These are phyloP conservation scores for Trichomonas tenax DNA, from an alignment of 208 protist species.

Conservation along the genomic window DNA sequence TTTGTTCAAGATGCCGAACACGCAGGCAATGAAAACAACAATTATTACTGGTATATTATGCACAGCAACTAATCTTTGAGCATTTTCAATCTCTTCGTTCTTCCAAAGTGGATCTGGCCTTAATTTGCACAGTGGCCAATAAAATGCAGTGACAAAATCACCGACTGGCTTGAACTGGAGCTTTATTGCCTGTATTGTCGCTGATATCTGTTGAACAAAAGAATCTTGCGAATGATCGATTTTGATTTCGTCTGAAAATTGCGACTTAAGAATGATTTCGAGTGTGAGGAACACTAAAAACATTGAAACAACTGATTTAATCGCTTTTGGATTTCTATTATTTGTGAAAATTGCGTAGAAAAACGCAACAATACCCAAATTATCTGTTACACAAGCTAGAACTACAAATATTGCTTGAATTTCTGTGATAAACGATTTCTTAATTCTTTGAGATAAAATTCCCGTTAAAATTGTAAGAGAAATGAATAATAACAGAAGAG, in stretches of 20 bases:
- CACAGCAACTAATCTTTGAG: neutral
- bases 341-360: neutral
- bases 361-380: neutral
- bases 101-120: neutral
- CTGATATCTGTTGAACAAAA: neutral
- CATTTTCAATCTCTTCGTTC: neutral
- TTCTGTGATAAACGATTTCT: neutral
- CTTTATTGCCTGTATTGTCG: neutral
- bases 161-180: neutral
- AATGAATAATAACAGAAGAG: neutral
- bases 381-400: neutral
- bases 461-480: neutral
- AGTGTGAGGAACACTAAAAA: neutral
- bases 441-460: neutral
- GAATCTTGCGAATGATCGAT: neutral
- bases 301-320: neutral
- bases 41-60: neutral
- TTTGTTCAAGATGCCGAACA: neutral
- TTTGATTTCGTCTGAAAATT: neutral
- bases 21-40: neutral
- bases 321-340: neutral
- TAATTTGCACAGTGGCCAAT: neutral
- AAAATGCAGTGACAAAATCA: neutral
- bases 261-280: neutral
- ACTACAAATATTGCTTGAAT: neutral